phyloP scores from a whole-genome alignment of 257 asterid genomes.

The Gentiana straminea region DNA sequence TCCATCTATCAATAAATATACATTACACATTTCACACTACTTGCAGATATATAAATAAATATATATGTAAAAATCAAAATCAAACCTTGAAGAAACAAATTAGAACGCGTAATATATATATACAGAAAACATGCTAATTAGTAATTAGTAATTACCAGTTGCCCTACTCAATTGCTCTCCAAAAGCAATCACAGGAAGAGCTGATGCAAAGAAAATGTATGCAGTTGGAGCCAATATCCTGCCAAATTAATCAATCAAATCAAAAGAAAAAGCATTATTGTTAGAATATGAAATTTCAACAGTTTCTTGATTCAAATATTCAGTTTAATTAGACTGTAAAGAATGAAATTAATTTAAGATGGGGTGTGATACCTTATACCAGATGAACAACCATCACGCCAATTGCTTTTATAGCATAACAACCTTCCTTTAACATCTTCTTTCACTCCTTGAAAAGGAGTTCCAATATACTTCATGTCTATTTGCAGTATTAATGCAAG shows the following conservation, averaged over 20 bases:
- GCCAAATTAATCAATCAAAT: slow-evolving; percentile 13
- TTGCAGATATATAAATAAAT: too few relatives aligned
- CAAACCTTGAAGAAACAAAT: too few relatives aligned
- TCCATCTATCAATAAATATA: slow-evolving; percentile 25
- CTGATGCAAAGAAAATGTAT: slow-evolving; percentile 87
- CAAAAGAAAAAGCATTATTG: not conserved
- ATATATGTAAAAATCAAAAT: too few relatives aligned
- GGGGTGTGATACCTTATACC: slow-evolving; percentile 40
- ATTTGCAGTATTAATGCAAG: slow-evolving; percentile 9
- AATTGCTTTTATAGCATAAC: slow-evolving; percentile 28
- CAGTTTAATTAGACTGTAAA: not conserved
- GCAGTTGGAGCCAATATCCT: slow-evolving; percentile 92
- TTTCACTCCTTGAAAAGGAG: slow-evolving; percentile 31
- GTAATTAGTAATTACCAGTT: slow-evolving; percentile 37
- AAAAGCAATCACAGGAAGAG: slow-evolving; percentile 86
- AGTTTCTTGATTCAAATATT: not conserved
- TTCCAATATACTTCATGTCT: slow-evolving; percentile 19
- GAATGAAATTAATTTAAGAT: not conserved
- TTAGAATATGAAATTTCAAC: not conserved
- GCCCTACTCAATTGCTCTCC: slow-evolving; percentile 88
- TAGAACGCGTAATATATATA: too few relatives aligned
- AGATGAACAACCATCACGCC: slow-evolving; percentile 35
- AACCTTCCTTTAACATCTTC: slow-evolving; percentile 35
- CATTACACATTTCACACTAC: too few relatives aligned
- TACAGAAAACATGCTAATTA: too few relatives aligned